Evolutionary conservation across 1,284 basidiomycete species (phyloP).

Genomic region (Taiwanofungus camphoratus): DNA sequence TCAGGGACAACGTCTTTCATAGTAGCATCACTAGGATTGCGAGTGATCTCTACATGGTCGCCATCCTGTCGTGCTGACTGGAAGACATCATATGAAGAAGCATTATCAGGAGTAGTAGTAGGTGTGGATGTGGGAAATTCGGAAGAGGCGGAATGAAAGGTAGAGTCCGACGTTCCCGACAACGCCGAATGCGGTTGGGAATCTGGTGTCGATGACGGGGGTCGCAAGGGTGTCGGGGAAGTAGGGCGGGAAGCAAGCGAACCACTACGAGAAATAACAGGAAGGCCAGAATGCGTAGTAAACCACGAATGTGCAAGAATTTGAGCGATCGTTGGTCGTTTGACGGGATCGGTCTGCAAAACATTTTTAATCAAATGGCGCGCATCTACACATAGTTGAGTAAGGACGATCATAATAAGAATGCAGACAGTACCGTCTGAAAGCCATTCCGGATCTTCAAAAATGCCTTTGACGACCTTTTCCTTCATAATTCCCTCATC

Average conservation of each 20-base stretch:
- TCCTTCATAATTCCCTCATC: conserved; percentile 87
- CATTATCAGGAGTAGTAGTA: conserved; percentile 45
- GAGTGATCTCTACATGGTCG: too few species aligned
- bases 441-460: conserved; percentile 89
- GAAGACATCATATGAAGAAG: conserved; percentile 5
- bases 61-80: conserved; percentile 1
- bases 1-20: too few species aligned
- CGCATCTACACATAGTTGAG: conserved; percentile 52
- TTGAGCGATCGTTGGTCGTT: conserved; percentile 76
- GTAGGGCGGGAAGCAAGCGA: conserved; percentile 22
- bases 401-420: not conserved
- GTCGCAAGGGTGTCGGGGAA: conserved; percentile 18
- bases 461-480: conserved; percentile 84
- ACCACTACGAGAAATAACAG: conserved; percentile 24
- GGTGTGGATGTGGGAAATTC: conserved; percentile 46
- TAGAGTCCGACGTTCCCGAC: conserved; percentile 44
- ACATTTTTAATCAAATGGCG: conserved; percentile 76
- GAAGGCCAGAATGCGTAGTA: conserved; percentile 37
- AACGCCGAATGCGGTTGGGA: conserved; percentile 34
- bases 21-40: too few species aligned
- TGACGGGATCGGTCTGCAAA: conserved; percentile 73
- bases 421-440: conserved; percentile 60
- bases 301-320: conserved; percentile 95
- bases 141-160: conserved; percentile 51
- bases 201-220: conserved; percentile 23